Percentiles rank a stretch among this genome's conserved stretches.
phyloP scores from a whole-genome alignment of 1,139 yeast genomes.

The Suhomyces bokatorum region DNA sequence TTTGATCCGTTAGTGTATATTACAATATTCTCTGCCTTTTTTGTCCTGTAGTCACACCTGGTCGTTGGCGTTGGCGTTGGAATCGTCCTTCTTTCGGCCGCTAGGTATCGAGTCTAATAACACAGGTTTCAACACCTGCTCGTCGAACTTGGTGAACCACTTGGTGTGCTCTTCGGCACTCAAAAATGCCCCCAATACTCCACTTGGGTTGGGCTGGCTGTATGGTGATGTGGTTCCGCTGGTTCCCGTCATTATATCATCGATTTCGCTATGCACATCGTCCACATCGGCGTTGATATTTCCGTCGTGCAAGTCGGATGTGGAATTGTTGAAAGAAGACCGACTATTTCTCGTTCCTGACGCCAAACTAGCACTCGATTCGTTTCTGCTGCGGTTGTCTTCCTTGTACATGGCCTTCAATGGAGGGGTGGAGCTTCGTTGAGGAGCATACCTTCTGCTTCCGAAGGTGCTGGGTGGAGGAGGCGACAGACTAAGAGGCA shows the following conservation, averaged over 20 bases:
- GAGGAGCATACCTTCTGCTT: conserved; percentile 33
- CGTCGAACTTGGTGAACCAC: conserved; percentile 94
- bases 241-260: conserved; percentile 32
- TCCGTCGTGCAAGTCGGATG: conserved; percentile 10
- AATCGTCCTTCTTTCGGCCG: conserved; percentile 13
- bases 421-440: conserved; percentile 13
- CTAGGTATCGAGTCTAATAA: conserved; percentile 60
- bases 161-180: conserved; percentile 77
- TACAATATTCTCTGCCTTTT: not conserved
- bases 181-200: conserved; percentile 44
- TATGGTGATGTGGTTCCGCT: conserved; percentile 1
- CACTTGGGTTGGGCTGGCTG: conserved; percentile 17
- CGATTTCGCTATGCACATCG: conserved; percentile 40
- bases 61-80: conserved; percentile 1
- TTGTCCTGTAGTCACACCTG: conserved; percentile 3
- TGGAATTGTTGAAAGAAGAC: conserved; percentile 8
- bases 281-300: conserved; percentile 33
- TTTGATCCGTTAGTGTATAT: conserved; percentile 6
- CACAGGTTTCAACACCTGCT: conserved; percentile 94
- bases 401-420: conserved; percentile 15
- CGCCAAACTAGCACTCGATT: conserved; percentile 28
- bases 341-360: conserved; percentile 13
- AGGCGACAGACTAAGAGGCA: conserved; percentile 27
- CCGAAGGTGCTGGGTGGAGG: conserved; percentile 25
- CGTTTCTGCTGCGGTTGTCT: conserved; percentile 28